These are phyloP conservation scores for Verticillium zaregamsianum DNA, from an alignment of 2,329 filamentous ascomycete species.

Conservation along the genomic window DNA sequence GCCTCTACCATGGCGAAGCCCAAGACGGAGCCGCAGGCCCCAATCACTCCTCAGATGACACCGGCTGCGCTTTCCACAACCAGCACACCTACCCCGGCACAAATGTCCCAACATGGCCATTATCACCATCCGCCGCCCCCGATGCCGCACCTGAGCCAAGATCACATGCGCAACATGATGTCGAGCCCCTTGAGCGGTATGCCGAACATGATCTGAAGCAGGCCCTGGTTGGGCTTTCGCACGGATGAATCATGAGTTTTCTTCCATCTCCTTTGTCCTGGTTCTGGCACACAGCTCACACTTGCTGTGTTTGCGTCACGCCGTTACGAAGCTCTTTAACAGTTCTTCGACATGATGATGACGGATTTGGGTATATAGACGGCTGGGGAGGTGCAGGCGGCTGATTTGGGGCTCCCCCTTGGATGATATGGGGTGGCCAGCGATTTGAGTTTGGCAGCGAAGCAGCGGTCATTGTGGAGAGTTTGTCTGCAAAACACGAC, in stretches of 20 bases:
- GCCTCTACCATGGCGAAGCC: conserved; percentile 41
- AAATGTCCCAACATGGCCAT: conserved; percentile 16
- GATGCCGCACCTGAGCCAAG: not conserved
- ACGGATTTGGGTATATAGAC: not conserved
- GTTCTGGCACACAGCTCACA: not conserved
- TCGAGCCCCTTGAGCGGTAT: not conserved
- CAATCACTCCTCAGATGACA: conserved; percentile 41
- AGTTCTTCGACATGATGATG: conserved; percentile 1
- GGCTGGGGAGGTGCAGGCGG: not conserved
- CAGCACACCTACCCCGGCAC: conserved; percentile 33
- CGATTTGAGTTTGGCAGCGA: not conserved
- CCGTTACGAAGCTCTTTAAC: not conserved
- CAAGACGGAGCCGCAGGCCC: conserved; percentile 37
- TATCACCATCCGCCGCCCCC: not conserved
- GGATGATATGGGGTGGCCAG: not conserved
- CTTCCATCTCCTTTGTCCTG: not conserved
- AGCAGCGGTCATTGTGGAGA: not conserved
- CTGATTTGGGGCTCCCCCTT: not conserved
- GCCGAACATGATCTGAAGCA: conserved; percentile 1
- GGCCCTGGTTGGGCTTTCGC: not conserved
- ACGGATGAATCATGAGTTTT: not conserved
- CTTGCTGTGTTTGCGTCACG: not conserved
- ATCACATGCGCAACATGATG: conserved; percentile 2
- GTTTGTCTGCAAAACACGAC: not conserved
- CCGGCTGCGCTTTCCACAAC: conserved; percentile 27